Base-by-base conservation (phyloP, 805 yeast genomes). In the Barnettozyma pratensis region DNA sequence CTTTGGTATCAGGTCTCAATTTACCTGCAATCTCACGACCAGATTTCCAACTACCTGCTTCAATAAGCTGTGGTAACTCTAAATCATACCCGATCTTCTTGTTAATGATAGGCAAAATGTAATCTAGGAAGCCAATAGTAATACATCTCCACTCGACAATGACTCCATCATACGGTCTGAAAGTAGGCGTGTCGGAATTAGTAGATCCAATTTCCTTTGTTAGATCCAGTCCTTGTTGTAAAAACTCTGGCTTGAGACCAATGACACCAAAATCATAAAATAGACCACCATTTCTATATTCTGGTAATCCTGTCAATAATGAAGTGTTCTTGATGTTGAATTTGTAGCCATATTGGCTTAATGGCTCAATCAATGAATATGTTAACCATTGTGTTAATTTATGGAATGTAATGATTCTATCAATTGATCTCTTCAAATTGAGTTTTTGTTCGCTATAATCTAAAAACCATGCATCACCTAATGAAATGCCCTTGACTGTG, bases 231-330 rank as follows among this genome's bases (percentile, higher is more conserved):
- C 83, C 84, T 39, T 61, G 52, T 25, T 57, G 48, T 10, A 66
- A 49, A 9, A 60, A 65, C 4, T 68, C 73, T 1, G 72, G 69
- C 55, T 80, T 81, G 44, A 81, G 62, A 5, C 64, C 55, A 40
- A 81, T 60, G 0, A 81, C 72, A 10, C 75, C 80, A 42, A 77
- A 66, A 60, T 81, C 87, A 37, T 78, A 75, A 57, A 81, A 70
- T 32, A 81, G 63, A 0, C 87, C 87, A 41, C 87, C 87, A 51
- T 81, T 81, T 58, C 87, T 74, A 54, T 92, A 89, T 66, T 94
- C 99, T 2, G 84, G 92, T 39, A 94, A 80, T 44, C 98, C 76
- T 9, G 92, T 95, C 60, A 90, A 88, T 41, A 92, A 74, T 0
- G 96, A 92, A 63, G 91, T 91, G 12, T 79, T 75, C 14, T 80